Conservation (phyloP, 805 yeast genomes). For the Myxozyma geophila region DNA sequence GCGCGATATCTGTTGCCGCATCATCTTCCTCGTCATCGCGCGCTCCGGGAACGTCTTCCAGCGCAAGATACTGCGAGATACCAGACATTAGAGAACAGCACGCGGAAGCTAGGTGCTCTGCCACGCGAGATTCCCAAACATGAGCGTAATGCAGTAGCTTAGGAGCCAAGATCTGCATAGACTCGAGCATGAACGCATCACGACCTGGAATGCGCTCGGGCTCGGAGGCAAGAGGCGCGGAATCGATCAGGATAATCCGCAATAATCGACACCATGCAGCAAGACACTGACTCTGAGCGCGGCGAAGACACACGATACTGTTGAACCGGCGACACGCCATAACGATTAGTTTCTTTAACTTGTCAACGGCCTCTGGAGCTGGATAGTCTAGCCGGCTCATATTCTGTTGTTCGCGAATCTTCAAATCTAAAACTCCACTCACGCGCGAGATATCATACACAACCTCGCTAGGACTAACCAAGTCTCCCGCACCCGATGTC, state of each 20-base stretch:
- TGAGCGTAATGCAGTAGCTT: constrained; percentile 74
- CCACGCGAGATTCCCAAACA: constrained; percentile 32
- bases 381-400: constrained; percentile 8
- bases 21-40: constrained; percentile 39
- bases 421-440: constrained; percentile 35
- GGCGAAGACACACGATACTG: constrained; percentile 34
- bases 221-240: constrained; percentile 53
- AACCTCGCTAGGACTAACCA: neutral
- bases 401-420: constrained; percentile 38
- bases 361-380: constrained; percentile 4
- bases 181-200: constrained; percentile 67
- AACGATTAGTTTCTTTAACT: constrained; percentile 14
- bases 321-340: constrained; percentile 21
- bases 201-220: constrained; percentile 40
- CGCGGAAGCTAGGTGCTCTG: constrained; percentile 36
- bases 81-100: constrained; percentile 25
- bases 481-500: constrained; percentile 6
- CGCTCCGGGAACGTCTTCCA: constrained; percentile 26
- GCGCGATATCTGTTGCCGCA: constrained; percentile 56
- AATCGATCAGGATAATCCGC: constrained; percentile 71
- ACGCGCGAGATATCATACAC: constrained; percentile 31
- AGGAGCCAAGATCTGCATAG: constrained; percentile 76
- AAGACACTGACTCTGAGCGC: constrained; percentile 62
- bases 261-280: constrained; percentile 85
- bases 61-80: constrained; percentile 22